Base-by-base conservation (phyloP, 2,329 filamentous ascomycete genomes). In the Metarhizium anisopliae region DNA sequence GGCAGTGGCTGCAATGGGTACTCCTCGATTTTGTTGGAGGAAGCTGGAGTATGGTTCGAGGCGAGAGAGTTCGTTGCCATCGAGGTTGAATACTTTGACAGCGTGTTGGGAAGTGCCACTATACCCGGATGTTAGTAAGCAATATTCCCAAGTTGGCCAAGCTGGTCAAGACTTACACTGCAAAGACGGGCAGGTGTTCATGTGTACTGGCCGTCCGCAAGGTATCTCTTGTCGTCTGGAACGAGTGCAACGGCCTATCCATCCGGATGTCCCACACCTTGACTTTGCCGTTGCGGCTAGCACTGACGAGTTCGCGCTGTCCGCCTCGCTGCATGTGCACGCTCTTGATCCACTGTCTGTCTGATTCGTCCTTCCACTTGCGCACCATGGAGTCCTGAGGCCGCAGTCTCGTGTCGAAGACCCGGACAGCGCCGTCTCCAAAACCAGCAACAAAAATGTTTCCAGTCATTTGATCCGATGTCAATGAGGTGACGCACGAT, bases 251-350 rank as follows among this genome's bases (percentile, higher is more conserved):
- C 5, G 88, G 85, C 62, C 80, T 80, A 60, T 94, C 88, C 84
- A 90, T 90, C 51, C 94, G 84, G 52, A 99, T 90, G 70, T 99
- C 94, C 94, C 94, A 99, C 16, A 99, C 78, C 68, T 90, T 92
- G 60, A 99, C 89, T 67, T 94, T 94, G 59, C 94, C 94, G 66
- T 96, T 94, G 50, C 90, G 84, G 67, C 91, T 95, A 20, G 91
- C 94, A 47, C 87, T 93, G 54, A 99, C 79, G 47, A 99, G 80
- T 71, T 99, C 94, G 57, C 94, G 82, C 70, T 96, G 85, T 2
- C 94, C 94, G 58, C 94, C 94, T 47, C 94, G 88, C 72, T 99
- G 94, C 83, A 99, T 91, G 68, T 97, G 94, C 14, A 96, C 90
- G 62, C 90, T 94, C 64, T 91, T 92, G 70, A 99, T 86, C 94